phyloP scores from a whole-genome alignment of 257 asterid species.

The Fraxinus americana region DNA sequence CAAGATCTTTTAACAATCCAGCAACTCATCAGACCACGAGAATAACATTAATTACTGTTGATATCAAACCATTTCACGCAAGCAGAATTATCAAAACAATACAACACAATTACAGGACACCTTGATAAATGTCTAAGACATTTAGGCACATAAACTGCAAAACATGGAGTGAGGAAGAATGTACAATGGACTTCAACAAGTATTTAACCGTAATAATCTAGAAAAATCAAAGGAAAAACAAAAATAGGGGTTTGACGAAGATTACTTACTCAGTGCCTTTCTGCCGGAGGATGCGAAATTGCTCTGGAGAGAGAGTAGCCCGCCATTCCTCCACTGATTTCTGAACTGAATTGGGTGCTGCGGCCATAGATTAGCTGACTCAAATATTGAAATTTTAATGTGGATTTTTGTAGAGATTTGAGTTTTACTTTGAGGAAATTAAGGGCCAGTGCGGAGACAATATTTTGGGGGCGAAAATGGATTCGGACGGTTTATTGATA shows the following conservation, averaged over 20 bases:
- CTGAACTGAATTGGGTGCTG: conserved; percentile 28
- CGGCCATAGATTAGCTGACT: conserved; percentile 18
- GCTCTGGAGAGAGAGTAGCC: conserved; percentile 63
- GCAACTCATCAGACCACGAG: not conserved
- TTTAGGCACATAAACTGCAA: not conserved
- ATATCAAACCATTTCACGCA: not conserved
- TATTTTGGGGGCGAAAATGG: conserved; percentile 17
- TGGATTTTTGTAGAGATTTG: not conserved
- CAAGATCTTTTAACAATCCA: not conserved
- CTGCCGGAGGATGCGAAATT: conserved; percentile 67
- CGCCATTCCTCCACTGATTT: conserved; percentile 84
- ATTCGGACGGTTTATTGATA: conserved; percentile 36
- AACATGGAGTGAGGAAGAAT: not conserved
- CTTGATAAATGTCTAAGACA: not conserved
- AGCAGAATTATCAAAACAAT: not conserved
- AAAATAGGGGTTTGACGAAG: not conserved
- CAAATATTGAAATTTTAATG: not conserved
- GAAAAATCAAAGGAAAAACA: not conserved
- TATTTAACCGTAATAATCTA: not conserved
- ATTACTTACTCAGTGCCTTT: conserved; percentile 72
- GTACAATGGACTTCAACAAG: not conserved
- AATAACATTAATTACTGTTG: not conserved
- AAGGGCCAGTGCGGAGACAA: not conserved
- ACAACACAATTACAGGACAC: not conserved
- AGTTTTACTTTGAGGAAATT: not conserved